Evolutionary conservation across 2,329 filamentous ascomycete genomes (phyloP).

Genomic region (Nemania sp.): DNA sequence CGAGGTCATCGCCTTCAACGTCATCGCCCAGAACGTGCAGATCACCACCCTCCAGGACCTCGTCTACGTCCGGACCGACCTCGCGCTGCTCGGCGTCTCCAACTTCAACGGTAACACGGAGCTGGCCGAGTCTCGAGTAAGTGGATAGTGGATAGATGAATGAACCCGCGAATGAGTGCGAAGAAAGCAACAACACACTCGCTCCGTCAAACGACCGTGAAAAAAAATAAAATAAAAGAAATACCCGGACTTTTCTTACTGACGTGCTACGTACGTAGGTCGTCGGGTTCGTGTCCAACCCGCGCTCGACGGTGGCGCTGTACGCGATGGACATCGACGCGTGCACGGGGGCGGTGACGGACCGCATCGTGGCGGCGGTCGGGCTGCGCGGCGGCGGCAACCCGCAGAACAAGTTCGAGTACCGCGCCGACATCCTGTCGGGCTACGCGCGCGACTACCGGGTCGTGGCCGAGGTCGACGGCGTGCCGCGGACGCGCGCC

Average conservation of each 20-base stretch:
- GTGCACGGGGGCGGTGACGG: constrained; percentile 43
- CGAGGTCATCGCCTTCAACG: constrained; percentile 44
- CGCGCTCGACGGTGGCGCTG: constrained; percentile 40
- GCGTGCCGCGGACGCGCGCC: constrained; percentile 37
- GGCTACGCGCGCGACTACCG: constrained; percentile 45
- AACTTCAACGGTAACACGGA: constrained; percentile 44
- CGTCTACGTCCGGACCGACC: constrained; percentile 44
- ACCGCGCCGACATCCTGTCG: constrained; percentile 41
- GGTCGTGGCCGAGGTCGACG: constrained; percentile 41
- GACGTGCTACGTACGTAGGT: constrained; percentile 29
- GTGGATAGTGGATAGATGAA: constrained; percentile 12
- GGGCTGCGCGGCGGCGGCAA: constrained; percentile 40
- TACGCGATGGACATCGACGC: constrained; percentile 45
- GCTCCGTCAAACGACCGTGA: too few species aligned
- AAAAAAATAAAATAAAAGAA: not conserved
- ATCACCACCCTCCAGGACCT: constrained; percentile 42
- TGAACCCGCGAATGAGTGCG: too few species aligned
- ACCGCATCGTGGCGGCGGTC: constrained; percentile 43
- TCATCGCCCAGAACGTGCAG: constrained; percentile 45
- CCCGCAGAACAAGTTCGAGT: constrained; percentile 45
- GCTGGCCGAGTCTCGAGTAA: constrained; percentile 43
- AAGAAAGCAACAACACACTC: too few species aligned
- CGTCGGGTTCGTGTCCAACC: constrained; percentile 44
- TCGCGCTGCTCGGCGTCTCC: constrained; percentile 43
- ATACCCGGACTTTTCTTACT: too few species aligned